Evolutionary conservation across 495 filamentous ascomycete species (phyloP).

Genomic region (Lasiosphaeria miniovina): DNA sequence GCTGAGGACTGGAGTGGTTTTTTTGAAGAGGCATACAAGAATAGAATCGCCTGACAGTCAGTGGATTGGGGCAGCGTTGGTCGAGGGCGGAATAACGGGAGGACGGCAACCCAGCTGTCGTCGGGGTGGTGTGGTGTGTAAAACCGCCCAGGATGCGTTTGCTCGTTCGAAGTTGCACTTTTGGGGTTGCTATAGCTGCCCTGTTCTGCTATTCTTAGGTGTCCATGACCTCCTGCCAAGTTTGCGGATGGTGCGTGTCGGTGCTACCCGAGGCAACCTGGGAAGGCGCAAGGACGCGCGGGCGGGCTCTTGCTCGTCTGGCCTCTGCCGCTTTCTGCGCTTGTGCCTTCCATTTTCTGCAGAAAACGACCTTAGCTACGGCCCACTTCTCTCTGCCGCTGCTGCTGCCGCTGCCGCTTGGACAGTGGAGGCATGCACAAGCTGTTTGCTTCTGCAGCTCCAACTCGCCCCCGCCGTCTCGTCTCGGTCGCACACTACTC

Average conservation of each 20-base stretch:
- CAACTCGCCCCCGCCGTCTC: background rate
- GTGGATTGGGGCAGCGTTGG: background rate
- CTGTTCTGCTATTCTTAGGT: constrained; percentile 10
- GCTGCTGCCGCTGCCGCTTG: too few species aligned
- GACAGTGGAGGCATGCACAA: too few species aligned
- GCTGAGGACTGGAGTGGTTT: background rate
- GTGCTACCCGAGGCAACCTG: background rate
- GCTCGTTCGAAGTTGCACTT: background rate
- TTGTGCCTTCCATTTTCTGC: too few species aligned
- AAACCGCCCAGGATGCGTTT: background rate
- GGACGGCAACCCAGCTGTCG: background rate
- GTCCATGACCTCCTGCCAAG: constrained; percentile 8
- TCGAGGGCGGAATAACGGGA: background rate
- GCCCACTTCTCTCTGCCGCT: too few species aligned
- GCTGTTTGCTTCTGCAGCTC: background rate
- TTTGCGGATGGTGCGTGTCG: constrained; percentile 6
- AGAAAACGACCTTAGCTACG: too few species aligned
- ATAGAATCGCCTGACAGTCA: background rate
- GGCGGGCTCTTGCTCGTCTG: background rate
- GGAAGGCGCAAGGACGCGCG: background rate
- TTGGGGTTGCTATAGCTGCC: background rate
- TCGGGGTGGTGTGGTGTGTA: background rate
- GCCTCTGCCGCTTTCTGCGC: background rate
- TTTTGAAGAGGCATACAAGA: background rate
- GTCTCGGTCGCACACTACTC: background rate